Evolutionary conservation across 1,284 basidiomycete species (phyloP).

Genomic region (Ustilago lituana): DNA sequence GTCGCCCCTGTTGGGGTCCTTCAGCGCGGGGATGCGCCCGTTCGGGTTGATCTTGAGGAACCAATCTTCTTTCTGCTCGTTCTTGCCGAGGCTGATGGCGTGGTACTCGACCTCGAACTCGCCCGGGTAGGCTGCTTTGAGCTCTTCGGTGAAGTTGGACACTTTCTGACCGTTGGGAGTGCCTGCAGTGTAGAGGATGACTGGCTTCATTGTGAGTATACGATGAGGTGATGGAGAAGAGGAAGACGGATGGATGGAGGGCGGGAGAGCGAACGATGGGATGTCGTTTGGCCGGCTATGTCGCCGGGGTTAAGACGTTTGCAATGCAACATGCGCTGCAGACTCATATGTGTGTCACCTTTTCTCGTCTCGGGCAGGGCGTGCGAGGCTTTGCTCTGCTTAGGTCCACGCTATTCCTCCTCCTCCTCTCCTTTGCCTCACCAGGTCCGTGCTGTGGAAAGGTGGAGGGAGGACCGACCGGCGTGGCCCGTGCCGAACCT

Average conservation of each 20-base stretch:
- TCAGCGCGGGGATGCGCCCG: constrained; percentile 57
- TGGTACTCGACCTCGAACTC: constrained; percentile 38
- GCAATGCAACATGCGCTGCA: too few relatives aligned
- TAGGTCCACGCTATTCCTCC: too few relatives aligned
- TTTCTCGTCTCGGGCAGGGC: too few relatives aligned
- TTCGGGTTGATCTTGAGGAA: constrained; percentile 61
- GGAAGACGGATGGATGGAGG: background rate
- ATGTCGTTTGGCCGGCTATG: too few relatives aligned
- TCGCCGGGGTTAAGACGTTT: too few relatives aligned
- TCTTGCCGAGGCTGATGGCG: constrained; percentile 31
- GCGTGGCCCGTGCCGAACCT: constrained; percentile 21
- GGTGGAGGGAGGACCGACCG: constrained; percentile 7
- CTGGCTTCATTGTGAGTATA: constrained; percentile 36
- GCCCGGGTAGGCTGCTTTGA: constrained; percentile 46
- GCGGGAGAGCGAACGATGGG: background rate
- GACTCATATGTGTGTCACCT: too few relatives aligned
- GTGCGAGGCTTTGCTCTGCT: too few relatives aligned
- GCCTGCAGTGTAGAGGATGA: constrained; percentile 50
- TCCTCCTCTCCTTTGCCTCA: background rate
- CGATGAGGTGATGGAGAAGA: background rate
- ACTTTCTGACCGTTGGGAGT: constrained; percentile 52
- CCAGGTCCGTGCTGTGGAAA: background rate
- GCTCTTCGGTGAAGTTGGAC: constrained; percentile 53
- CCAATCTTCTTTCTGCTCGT: constrained; percentile 57
- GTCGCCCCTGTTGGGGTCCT: constrained; percentile 47